Evolutionary conservation across 768 basidiomycete species (phyloP).

Genomic region (Tremella fuciformis): DNA sequence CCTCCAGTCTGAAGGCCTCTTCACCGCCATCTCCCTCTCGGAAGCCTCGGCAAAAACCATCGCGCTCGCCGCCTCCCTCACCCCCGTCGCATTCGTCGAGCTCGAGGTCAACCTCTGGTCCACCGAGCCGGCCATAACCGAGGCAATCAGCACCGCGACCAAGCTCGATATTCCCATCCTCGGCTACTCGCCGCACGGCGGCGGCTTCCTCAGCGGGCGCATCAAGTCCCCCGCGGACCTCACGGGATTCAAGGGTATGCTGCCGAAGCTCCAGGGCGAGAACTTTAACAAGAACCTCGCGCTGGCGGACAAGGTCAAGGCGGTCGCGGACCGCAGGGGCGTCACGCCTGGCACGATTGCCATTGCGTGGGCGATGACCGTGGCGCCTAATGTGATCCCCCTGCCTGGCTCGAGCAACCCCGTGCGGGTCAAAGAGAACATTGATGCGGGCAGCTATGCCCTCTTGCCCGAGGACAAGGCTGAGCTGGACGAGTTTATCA

Average conservation of each 20-base stretch:
- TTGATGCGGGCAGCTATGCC: conserved; percentile 54
- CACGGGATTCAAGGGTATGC: conserved; percentile 31
- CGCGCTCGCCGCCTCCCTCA: conserved; percentile 52
- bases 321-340: background rate
- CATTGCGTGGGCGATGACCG: background rate
- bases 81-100: conserved; percentile 61
- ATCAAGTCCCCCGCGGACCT: conserved; percentile 32
- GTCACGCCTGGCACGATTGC: background rate
- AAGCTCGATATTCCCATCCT: conserved; percentile 55
- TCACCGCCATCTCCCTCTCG: conserved; percentile 41
- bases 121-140: conserved; percentile 47
- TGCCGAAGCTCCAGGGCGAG: conserved; percentile 51
- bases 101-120: conserved; percentile 50
- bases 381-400: conserved; percentile 51
- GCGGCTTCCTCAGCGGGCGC: conserved; percentile 52
- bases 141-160: conserved; percentile 48
- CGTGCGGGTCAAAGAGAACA: conserved; percentile 56
- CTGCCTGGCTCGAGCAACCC: conserved; percentile 55
- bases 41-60: conserved; percentile 54
- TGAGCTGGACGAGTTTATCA: conserved; percentile 52
- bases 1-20: conserved; percentile 59
- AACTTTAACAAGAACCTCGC: conserved; percentile 51
- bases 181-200: conserved; percentile 55
- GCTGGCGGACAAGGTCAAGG: conserved; percentile 51
- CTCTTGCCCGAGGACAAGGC: conserved; percentile 54